These are phyloP conservation scores for Cephalotrichum gorgonifer DNA, from an alignment of 2,329 filamentous ascomycete genomes.

Conservation along the genomic window DNA sequence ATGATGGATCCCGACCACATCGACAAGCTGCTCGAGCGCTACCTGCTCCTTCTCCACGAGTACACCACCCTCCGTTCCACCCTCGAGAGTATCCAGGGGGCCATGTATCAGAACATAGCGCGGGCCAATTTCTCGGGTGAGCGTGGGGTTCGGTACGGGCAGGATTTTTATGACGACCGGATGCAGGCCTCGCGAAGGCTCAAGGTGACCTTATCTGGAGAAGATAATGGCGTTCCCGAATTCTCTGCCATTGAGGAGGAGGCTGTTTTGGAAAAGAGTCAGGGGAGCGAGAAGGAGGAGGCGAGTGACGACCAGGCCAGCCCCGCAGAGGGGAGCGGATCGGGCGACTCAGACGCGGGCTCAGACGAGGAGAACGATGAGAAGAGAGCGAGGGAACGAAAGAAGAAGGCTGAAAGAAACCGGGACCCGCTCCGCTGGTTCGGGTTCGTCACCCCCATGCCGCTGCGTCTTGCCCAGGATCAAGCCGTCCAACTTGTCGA, in stretches of 20 bases:
- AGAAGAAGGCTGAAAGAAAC: constrained; percentile 6
- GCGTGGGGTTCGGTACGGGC: constrained; percentile 53
- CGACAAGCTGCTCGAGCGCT: constrained; percentile 53
- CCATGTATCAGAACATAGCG: constrained; percentile 52
- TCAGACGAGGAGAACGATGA: constrained; percentile 3
- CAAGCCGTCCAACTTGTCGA: constrained; percentile 47
- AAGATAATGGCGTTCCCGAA: constrained; percentile 3
- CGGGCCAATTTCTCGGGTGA: constrained; percentile 65
- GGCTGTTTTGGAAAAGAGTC: neutral
- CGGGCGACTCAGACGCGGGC: constrained; percentile 1
- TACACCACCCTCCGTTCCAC: constrained; percentile 50
- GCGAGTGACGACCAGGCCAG: constrained; percentile 5
- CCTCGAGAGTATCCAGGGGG: constrained; percentile 42
- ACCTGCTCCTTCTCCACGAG: constrained; percentile 55
- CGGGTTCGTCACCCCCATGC: constrained; percentile 39
- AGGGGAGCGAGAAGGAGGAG: constrained; percentile 6
- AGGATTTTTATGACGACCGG: constrained; percentile 61
- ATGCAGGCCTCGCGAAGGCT: constrained; percentile 50
- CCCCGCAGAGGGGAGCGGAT: neutral
- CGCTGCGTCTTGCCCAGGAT: constrained; percentile 47
- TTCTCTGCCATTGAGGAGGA: neutral
- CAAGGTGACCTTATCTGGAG: constrained; percentile 1
- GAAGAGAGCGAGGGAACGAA: constrained; percentile 9
- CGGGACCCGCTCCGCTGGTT: constrained; percentile 50
- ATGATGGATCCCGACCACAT: constrained; percentile 26